Evolutionary conservation across 495 filamentous ascomycete genomes (phyloP), one percentile per base, ranked within the genome.

Genomic region (Endocarpon pusillum): DNA sequence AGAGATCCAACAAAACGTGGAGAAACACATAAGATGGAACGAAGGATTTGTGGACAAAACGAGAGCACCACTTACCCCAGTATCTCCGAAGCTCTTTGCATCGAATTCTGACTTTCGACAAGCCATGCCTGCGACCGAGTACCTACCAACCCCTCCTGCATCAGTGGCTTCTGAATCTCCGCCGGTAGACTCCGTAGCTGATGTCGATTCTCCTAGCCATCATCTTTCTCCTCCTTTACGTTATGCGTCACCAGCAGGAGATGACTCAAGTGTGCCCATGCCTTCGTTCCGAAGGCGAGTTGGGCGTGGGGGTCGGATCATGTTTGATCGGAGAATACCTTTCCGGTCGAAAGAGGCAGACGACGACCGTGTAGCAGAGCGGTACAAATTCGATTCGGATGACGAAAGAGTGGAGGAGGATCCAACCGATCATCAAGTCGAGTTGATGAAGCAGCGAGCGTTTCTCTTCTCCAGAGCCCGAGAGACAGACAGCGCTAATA

Each of bases 11-110:
- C 61, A 70, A 42, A 83, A 85, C 54, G 68, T 83, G 41, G 57
- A 72, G 43, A 79, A 83, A 54, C 85, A 93, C 57, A 69, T 73
- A 44, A 75, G 76, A 45, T 91, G 83, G 81, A 92, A 91, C 60
- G 61, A 72, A 47, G 74, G 75, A 38, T 82, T 78, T 59, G 62
- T 84, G 33, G 89, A 96, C 52, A 53, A 81, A 45, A 94, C 87
- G 30, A 67, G 70, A 46, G 74, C 75, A 32, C 85, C 86, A 21
- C 62, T 91, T 21, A 78, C 80, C 27, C 85, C 81, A 18, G 70
- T 74, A 10, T 53, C 61, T 37, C 69, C 66, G 28, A 56, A 57
- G 38, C 59, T 51, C 8, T 66, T 65, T 38, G 73, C 76, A 21
- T 66, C 70, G 33, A 62, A 66, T 18, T 31, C 28, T 31, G 28